Conservation (phyloP, 2,329 filamentous ascomycete species). For the Seiridium cupressi region DNA sequence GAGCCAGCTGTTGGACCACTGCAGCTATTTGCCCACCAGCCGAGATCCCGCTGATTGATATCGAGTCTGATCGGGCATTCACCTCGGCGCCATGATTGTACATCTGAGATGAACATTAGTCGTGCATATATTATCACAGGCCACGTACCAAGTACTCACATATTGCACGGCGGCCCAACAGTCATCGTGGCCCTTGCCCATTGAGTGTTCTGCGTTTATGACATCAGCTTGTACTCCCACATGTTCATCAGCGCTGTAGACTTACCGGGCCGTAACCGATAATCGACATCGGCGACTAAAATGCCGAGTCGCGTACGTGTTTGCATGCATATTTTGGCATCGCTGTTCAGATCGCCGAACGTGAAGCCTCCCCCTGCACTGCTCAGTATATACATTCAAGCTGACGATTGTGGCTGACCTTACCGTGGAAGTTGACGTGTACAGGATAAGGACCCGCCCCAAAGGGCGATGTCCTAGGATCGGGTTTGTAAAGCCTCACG, state of each 20-base stretch:
- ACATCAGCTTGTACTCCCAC: background rate
- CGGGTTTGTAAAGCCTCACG: background rate
- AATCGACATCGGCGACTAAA: slow-evolving; percentile 5
- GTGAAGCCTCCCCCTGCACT: background rate
- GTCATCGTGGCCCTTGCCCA: slow-evolving; percentile 4
- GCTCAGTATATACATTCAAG: background rate
- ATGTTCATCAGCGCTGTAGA: background rate
- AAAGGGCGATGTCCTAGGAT: slow-evolving; percentile 2
- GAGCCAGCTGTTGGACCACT: slow-evolving; percentile 2
- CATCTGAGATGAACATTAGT: background rate
- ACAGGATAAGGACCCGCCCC: slow-evolving; percentile 4
- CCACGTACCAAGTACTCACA: background rate
- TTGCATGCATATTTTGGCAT: slow-evolving; percentile 5
- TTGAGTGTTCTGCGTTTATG: background rate
- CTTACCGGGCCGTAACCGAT: slow-evolving; percentile 3
- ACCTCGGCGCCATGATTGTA: background rate
- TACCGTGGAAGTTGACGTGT: slow-evolving; percentile 8
- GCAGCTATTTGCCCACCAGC: slow-evolving; percentile 5
- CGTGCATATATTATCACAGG: too few species aligned
- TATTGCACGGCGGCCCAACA: slow-evolving; percentile 7
- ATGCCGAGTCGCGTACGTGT: slow-evolving; percentile 2
- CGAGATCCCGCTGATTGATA: slow-evolving; percentile 7
- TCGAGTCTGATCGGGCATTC: background rate
- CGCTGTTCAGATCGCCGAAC: slow-evolving; percentile 3
- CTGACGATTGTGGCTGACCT: background rate